A percentile compares a stretch with the other conserved stretches of the same genome.
Evolutionary conservation across 2,329 filamentous ascomycete genomes (phyloP).

Genomic region (Xylariaceae sp.): DNA sequence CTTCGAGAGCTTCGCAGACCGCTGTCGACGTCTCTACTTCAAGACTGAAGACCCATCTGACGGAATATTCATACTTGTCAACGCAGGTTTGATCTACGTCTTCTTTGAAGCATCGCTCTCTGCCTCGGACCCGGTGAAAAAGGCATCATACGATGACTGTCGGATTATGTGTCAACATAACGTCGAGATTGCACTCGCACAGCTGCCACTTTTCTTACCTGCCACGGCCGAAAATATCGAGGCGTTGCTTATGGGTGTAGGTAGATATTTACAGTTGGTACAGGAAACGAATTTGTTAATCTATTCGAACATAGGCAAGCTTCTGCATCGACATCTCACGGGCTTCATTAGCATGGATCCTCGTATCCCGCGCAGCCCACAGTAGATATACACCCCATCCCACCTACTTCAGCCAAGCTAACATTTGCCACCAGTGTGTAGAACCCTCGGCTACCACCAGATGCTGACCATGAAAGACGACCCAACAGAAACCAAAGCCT

Average conservation of each 20-base stretch:
- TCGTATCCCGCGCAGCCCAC: constrained; percentile 30
- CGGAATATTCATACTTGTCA: constrained; percentile 44
- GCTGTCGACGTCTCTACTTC: constrained; percentile 51
- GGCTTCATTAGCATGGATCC: constrained; percentile 31
- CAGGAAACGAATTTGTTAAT: background rate
- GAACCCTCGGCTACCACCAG: constrained; percentile 32
- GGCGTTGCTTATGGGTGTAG: constrained; percentile 46
- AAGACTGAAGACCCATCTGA: constrained; percentile 50
- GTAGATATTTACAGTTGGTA: constrained; percentile 13
- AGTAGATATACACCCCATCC: constrained; percentile 12
- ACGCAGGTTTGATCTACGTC: constrained; percentile 31
- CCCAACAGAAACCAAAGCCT: constrained; percentile 24
- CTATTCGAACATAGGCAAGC: constrained; percentile 13
- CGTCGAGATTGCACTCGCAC: constrained; percentile 30
- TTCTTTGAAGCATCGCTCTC: constrained; percentile 32
- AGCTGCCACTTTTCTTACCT: constrained; percentile 46
- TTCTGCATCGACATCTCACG: constrained; percentile 31
- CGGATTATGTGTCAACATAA: constrained; percentile 31
- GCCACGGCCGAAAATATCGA: constrained; percentile 47
- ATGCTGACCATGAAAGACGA: constrained; percentile 27
- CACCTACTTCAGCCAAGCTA: background rate
- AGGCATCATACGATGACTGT: constrained; percentile 26
- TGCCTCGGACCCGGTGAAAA: constrained; percentile 22
- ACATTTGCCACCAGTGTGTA: constrained; percentile 23
- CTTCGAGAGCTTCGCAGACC: constrained; percentile 47